Evolutionary conservation across 768 basidiomycete species (phyloP).

Genomic region (Calocybe gangraenosa): DNA sequence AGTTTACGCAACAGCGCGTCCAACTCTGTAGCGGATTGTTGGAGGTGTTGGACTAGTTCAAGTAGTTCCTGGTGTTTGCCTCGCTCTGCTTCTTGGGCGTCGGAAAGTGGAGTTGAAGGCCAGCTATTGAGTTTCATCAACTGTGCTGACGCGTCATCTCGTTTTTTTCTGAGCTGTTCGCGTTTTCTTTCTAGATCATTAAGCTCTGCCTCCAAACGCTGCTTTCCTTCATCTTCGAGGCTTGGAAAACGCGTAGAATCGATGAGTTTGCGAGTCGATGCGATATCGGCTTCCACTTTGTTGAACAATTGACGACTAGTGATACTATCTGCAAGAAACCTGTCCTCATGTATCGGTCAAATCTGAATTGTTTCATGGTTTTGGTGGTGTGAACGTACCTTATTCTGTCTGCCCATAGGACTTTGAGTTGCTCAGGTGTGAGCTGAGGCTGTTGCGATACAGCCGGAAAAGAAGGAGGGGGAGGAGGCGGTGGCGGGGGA

Average conservation of each 20-base stretch:
- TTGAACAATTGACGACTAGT: constrained; percentile 9
- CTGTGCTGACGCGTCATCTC: constrained; percentile 12
- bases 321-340: constrained; percentile 11
- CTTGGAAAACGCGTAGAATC: constrained; percentile 8
- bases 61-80: constrained; percentile 18
- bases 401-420: constrained; percentile 22
- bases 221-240: constrained; percentile 15
- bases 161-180: constrained; percentile 17
- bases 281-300: constrained; percentile 18
- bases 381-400: constrained; percentile 13
- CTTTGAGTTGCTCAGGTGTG: constrained; percentile 14
- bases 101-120: constrained; percentile 21
- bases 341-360: background rate
- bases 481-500: constrained; percentile 8
- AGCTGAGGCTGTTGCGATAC: constrained; percentile 10
- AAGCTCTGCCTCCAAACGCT: constrained; percentile 12
- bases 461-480: constrained; percentile 14
- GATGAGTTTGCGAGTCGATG: constrained; percentile 12
- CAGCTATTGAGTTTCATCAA: constrained; percentile 24
- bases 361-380: background rate
- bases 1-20: constrained; percentile 13
- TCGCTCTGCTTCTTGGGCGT: constrained; percentile 16
- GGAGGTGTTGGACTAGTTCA: constrained; percentile 18
- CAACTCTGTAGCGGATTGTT: constrained; percentile 19
- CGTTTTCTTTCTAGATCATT: constrained; percentile 16